Base-by-base conservation (phyloP, 2,329 filamentous ascomycete species). In the Xylaria multiplex region DNA sequence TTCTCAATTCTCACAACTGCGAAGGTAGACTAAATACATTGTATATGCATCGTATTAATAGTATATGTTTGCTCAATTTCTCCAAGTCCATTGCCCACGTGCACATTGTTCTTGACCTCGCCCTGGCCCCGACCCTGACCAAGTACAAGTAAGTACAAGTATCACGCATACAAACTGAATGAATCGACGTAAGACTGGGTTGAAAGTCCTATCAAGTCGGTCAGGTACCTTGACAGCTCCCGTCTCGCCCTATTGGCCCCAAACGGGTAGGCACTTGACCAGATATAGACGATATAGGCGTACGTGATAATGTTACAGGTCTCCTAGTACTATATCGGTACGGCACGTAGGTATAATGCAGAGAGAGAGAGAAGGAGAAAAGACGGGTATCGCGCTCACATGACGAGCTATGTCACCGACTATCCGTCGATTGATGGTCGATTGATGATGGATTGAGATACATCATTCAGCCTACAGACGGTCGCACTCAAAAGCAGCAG, bases 151-250 rank as follows among this genome's bases (percentile, higher is more conserved):
- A 19, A 19, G 19, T 19, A 19, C 19, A 19, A 19, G 16, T 35
- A 32, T 50, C 37, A 46, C 30, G 45, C 27, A 14, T 56, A 50
- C 16, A 40, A 19, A 52, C 27, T 35, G 16, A 22, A 19, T 27
- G 11, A 24, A 52, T 19, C 19, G 19, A 19, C 19, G 8, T 48
- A n/a, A 62, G 35, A 57, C 45, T 45, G 45, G 35, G 27, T 19
- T 52, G 54, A 46, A 42, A 27, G 42, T 49, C 19, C 43, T 54
- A 22, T 54, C 30, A 48, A 42, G 37, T 52, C 37, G 46, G 27
- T 37, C 30, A 35, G 11, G 48, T 40, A 46, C 49, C 27, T 50
- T 16, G 46, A 58, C 54, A 16, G 22, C 37, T 13, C 43, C 14
- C 27, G 52, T 52, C 32, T 56, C 35, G 40, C 49, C 27, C 40